phyloP scores from a whole-genome alignment of 192 early-diverging fungal species.

The Linnemannia zychae region DNA sequence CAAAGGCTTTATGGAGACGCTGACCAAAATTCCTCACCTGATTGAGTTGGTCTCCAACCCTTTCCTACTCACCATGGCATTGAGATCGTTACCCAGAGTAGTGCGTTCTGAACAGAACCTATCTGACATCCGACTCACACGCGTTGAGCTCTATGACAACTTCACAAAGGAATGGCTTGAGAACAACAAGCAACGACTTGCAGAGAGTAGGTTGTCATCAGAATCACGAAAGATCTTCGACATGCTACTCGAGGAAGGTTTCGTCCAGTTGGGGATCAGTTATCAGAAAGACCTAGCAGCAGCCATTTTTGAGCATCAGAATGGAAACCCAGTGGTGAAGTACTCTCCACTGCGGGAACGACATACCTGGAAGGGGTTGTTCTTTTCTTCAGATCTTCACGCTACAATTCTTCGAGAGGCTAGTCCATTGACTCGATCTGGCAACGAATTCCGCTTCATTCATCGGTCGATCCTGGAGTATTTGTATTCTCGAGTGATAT shows the following conservation, averaged over 20 bases:
- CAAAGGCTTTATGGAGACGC: neutral
- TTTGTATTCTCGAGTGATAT: neutral
- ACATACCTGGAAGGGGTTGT: neutral
- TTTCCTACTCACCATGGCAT: neutral
- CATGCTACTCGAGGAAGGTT: neutral
- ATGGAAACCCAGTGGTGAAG: neutral
- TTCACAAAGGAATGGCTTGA: neutral
- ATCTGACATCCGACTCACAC: neutral
- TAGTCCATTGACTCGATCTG: neutral
- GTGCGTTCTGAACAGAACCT: neutral
- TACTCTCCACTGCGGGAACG: neutral
- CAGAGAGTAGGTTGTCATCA: neutral
- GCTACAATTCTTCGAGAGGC: neutral
- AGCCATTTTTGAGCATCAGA: neutral
- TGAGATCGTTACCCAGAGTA: neutral
- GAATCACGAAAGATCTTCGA: neutral
- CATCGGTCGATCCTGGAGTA: conserved; percentile 22
- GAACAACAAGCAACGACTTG: neutral
- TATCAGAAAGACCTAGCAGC: neutral
- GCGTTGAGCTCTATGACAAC: conserved; percentile 7
- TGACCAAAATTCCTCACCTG: neutral
- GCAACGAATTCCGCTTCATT: neutral
- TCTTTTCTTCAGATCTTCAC: neutral
- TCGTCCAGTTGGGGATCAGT: neutral
- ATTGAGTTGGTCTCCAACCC: conserved; percentile 1